Evolutionary conservation across 176 grass and related monocot species (phyloP).

Genomic region (Avena atlantica): DNA sequence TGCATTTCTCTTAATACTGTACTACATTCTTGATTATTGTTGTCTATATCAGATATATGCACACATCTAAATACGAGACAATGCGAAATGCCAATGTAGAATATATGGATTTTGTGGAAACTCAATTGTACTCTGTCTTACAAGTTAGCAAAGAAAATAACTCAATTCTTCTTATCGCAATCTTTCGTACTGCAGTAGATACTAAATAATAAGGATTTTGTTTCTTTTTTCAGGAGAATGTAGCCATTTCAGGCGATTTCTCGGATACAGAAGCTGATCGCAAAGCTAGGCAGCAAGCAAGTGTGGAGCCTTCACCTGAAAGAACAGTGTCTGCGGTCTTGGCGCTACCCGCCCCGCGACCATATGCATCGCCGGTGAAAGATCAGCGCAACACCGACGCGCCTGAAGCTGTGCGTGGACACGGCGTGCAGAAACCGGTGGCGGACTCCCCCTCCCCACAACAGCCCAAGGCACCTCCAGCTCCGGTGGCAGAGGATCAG

Average conservation of each 20-base stretch:
- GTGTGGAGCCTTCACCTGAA: neutral
- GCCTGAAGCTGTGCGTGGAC: neutral
- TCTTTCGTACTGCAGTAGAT: neutral
- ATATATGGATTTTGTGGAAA: too few species aligned
- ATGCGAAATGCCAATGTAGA: too few species aligned
- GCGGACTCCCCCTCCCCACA: neutral
- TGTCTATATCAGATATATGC: neutral
- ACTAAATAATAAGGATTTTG: neutral
- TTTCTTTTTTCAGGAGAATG: neutral
- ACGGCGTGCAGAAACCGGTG: too few species aligned
- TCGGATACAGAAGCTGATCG: slow-evolving; percentile 46
- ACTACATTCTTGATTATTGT: neutral
- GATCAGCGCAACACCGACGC: neutral
- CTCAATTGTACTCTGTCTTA: neutral
- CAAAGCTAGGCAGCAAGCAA: slow-evolving; percentile 1
- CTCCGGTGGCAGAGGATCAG: neutral
- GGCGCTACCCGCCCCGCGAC: neutral
- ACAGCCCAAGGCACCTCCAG: neutral
- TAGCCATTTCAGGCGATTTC: slow-evolving; percentile 27
- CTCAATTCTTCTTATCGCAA: neutral
- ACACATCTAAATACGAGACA: neutral
- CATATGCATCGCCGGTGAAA: neutral
- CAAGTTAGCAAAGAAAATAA: neutral
- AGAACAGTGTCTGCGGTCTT: neutral
- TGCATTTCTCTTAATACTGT: neutral